Evolutionary conservation across 345 rosid genomes (phyloP).

Genomic region (Eucalyptus erythrocorys): DNA sequence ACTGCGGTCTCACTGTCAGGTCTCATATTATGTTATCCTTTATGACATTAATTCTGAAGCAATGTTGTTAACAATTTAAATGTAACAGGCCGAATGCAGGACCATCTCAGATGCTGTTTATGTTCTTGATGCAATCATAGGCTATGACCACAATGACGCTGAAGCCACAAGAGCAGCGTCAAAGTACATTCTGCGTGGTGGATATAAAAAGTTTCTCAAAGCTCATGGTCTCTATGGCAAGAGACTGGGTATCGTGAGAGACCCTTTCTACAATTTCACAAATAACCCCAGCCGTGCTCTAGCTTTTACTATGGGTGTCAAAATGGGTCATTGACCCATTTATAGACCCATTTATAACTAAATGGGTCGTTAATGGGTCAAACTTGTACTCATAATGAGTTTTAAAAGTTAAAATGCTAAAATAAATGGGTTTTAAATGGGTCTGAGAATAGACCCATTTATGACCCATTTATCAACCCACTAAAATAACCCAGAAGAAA

Average conservation of each 20-base stretch:
- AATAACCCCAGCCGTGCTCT: background rate
- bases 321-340: too few relatives aligned
- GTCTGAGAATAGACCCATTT: too few relatives aligned
- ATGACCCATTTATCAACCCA: too few relatives aligned
- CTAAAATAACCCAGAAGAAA: too few relatives aligned
- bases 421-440: too few relatives aligned
- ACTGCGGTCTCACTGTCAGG: background rate
- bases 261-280: conserved; percentile 19
- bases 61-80: background rate
- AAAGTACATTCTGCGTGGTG: conserved; percentile 29
- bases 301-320: too few relatives aligned
- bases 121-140: conserved; percentile 45
- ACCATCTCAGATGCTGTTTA: conserved; percentile 49
- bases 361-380: too few relatives aligned
- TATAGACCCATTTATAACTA: too few relatives aligned
- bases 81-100: conserved; percentile 34
- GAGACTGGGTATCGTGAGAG: conserved; percentile 37
- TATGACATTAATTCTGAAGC: background rate
- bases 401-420: too few relatives aligned
- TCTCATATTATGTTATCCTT: background rate
- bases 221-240: conserved; percentile 38
- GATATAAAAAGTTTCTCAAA: conserved; percentile 38
- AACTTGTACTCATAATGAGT: too few relatives aligned
- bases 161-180: conserved; percentile 22
- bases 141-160: conserved; percentile 27